Evolutionary conservation across 768 basidiomycete species (phyloP).

Genomic region (Coprinopsis marcescibilis): DNA sequence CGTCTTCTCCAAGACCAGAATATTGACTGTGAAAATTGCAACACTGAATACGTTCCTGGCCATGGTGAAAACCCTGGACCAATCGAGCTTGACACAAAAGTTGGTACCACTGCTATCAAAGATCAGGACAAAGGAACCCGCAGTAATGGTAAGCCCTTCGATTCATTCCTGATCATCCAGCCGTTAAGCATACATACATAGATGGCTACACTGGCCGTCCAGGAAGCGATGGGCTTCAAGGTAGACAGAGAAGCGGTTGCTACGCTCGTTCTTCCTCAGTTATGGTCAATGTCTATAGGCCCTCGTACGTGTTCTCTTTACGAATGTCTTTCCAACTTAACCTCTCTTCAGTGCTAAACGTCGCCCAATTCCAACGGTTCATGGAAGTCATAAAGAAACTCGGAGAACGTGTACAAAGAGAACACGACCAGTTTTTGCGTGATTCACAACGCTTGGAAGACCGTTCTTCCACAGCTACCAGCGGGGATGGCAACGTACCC

Average conservation of each 20-base stretch:
- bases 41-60: slow-evolving; percentile 76
- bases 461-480: slow-evolving; percentile 45
- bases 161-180: not conserved
- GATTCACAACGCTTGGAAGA: slow-evolving; percentile 91
- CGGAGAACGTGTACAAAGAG: slow-evolving; percentile 84
- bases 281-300: slow-evolving; percentile 98
- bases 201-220: slow-evolving; percentile 86
- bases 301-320: slow-evolving; percentile 52
- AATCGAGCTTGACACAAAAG: slow-evolving; percentile 90
- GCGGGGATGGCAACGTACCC: slow-evolving; percentile 30
- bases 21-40: slow-evolving; percentile 87
- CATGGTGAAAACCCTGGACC: slow-evolving; percentile 85
- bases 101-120: slow-evolving; percentile 91
- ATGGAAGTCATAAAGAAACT: slow-evolving; percentile 78
- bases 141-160: slow-evolving; percentile 67
- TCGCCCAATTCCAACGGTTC: slow-evolving; percentile 88
- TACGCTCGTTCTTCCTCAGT: slow-evolving; percentile 80
- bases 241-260: slow-evolving; percentile 92
- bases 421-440: slow-evolving; percentile 87
- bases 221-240: slow-evolving; percentile 95
- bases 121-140: slow-evolving; percentile 93
- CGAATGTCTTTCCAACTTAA: not conserved
- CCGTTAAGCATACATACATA: slow-evolving; percentile 19
- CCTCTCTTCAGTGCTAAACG: slow-evolving; percentile 54
- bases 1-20: slow-evolving; percentile 88